Base-by-base conservation (phyloP, 768 basidiomycete genomes). In the Lactarius pseudohatsudake region DNA sequence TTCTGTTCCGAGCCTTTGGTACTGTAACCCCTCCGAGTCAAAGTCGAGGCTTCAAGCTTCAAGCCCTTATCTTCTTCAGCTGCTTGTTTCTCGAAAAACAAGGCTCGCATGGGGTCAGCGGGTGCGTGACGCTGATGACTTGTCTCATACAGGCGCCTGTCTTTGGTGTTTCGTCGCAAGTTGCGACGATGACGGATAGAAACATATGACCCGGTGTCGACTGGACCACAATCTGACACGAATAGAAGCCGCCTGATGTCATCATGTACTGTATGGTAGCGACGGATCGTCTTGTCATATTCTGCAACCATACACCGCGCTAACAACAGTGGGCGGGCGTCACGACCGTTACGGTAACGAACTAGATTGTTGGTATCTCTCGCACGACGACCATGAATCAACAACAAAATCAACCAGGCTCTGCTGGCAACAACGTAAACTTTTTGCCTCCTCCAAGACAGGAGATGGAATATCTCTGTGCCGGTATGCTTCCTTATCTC, bases 391-490 rank as follows among this genome's bases (percentile, higher is more conserved):
- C 73, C 72, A 81, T 82, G 79, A 81, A 76, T 74, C 81, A 81
- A 67, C 79, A 78, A 64, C 75, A 72, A 61, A 73, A 72, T 20
- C 64, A 74, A 57, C 74, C 76, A 50, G 74, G 76, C 47, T 16
- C 66, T 66, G 77, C 61, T 65, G 77, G 75, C 47, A 73, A 67
- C 41, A 75, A 73, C 10, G 72, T 71, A 13, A 67, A 74, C 26
- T 81, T 77, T 66, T 72, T 77, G 15, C 79, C 77, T 1, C 76
- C 79, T n/a, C 79, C 78, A 1, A 79, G 80, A 65, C 81, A 80
- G 61, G 88, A 89, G 0, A 91, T 92, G 88, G 90, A 93, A 75
- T 94, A 94, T 71, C 82, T 91, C 43, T 94, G 92, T 72, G 92
- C 92, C 72, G 92, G 92, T 91, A 75, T 59, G 83, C 62, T 41